phyloP scores from a whole-genome alignment of 2,329 filamentous ascomycete genomes.

The Ambrosiella beaveri region DNA sequence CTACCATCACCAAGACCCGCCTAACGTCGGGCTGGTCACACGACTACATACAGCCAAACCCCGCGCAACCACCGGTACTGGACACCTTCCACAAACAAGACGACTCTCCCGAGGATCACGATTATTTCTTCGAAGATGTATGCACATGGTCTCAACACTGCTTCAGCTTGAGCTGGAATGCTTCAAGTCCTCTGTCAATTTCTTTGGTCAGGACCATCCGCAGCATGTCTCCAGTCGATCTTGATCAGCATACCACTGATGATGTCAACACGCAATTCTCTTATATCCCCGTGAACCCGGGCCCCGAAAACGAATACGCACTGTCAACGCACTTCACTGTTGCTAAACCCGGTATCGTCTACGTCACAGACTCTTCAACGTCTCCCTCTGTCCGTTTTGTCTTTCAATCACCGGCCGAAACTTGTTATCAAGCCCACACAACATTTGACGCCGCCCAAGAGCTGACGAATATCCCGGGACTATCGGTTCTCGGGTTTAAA shows the following conservation, averaged over 20 bases:
- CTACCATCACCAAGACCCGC: background rate
- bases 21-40: background rate
- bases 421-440: background rate
- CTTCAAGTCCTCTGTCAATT: background rate
- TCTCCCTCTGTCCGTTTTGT: background rate
- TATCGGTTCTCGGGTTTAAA: slow-evolving; percentile 3
- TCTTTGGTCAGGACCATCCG: background rate
- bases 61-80: background rate
- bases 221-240: background rate
- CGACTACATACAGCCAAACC: background rate
- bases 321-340: slow-evolving; percentile 2
- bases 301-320: background rate
- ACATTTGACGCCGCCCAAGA: background rate
- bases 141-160: background rate
- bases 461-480: background rate
- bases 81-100: background rate
- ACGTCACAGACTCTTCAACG: slow-evolving; percentile 2
- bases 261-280: background rate
- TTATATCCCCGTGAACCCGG: background rate
- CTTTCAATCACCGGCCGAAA: slow-evolving; percentile 1
- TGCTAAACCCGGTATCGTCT: slow-evolving; percentile 2
- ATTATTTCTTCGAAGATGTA: background rate
- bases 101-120: background rate
- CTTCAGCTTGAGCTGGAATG: slow-evolving; percentile 7
- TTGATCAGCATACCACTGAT: background rate